Base-by-base conservation (phyloP, 768 basidiomycete species). In the Suillus fuscotomentosus region DNA sequence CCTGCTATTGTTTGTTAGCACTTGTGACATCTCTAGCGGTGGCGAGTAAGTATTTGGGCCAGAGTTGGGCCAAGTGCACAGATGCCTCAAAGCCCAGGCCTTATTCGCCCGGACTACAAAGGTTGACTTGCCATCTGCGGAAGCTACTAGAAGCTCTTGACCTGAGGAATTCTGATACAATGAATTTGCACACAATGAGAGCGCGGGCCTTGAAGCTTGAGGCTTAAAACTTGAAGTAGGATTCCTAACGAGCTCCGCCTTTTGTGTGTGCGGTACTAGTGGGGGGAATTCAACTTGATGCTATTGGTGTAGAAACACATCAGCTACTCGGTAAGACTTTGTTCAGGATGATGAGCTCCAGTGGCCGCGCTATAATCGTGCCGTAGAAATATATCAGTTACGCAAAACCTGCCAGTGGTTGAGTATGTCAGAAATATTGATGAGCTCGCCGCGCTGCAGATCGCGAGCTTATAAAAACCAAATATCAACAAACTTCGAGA, bases 51-150 rank as follows among this genome's bases (percentile, higher is more conserved):
- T 67, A 51, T 22, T 63, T 74, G 7, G 78, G 76, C 7, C 56
- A 60, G 74, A 80, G 73, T 15, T 64, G 61, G 1, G 72, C 72
- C 42, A 80, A 69, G 60, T 76, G 73, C 43, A 75, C 68, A 5
- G 73, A 68, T 1, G 78, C 70, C 60, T 75, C 73, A 36, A 73
- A 69, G 36, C 27, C 70, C 75, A 59, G 38, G 70, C 86, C 22
- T 75, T 75, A 67, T 87, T 87, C 2, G 84, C 83, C 6, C 81
- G 79, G 31, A 80, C 77, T 20, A 88, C 79, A 27, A 86, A 60
- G 27, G 86, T 77, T 6, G 81, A 83, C 68, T 83, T 83, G 8
- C 80, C 72, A 64, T 83, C 80, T 0, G 68, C 74, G 3, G 66
- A 45, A 24, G 53, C n/a, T 43, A 31, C 60, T 15, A 63, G 62